These are phyloP conservation scores for Cruciata laevipes DNA, from an alignment of 257 asterid species.

Conservation along the genomic window DNA sequence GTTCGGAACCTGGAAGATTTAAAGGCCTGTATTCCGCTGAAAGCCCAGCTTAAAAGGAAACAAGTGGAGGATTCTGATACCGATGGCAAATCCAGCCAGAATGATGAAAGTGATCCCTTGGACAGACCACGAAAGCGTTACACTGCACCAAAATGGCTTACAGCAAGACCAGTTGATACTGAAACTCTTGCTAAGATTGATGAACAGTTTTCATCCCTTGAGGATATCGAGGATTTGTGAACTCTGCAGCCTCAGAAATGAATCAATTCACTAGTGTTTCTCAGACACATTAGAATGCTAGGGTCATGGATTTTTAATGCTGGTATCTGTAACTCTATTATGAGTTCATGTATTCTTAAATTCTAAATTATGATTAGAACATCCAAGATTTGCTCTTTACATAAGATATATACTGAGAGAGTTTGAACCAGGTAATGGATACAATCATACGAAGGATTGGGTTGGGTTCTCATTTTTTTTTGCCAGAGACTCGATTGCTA, in stretches of 20 bases:
- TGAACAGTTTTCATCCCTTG: constrained; percentile 54
- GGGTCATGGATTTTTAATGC: not conserved
- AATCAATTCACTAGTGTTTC: not conserved
- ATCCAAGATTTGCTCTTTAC: not conserved
- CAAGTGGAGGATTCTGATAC: constrained; percentile 27
- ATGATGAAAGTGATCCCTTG: constrained; percentile 13
- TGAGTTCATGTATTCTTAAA: not conserved
- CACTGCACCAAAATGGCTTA: constrained; percentile 55
- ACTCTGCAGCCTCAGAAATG: not conserved
- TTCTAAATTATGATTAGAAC: not conserved
- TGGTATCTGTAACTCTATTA: not conserved
- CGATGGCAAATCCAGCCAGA: constrained; percentile 13
- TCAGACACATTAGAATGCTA: not conserved
- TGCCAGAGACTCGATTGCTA: too few relatives aligned
- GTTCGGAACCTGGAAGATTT: constrained; percentile 74
- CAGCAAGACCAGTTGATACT: constrained; percentile 32
- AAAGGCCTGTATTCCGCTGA: constrained; percentile 53
- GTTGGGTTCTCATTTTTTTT: too few relatives aligned
- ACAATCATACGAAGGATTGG: too few relatives aligned
- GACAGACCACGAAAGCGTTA: constrained; percentile 13
- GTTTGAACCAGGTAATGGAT: too few relatives aligned
- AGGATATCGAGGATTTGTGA: constrained; percentile 55
- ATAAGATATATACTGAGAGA: too few relatives aligned
- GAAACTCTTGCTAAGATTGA: constrained; percentile 42
- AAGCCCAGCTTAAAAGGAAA: constrained; percentile 32